Conservation (phyloP, 2,329 filamentous ascomycete species). For the Leptographium radiaticola region DNA sequence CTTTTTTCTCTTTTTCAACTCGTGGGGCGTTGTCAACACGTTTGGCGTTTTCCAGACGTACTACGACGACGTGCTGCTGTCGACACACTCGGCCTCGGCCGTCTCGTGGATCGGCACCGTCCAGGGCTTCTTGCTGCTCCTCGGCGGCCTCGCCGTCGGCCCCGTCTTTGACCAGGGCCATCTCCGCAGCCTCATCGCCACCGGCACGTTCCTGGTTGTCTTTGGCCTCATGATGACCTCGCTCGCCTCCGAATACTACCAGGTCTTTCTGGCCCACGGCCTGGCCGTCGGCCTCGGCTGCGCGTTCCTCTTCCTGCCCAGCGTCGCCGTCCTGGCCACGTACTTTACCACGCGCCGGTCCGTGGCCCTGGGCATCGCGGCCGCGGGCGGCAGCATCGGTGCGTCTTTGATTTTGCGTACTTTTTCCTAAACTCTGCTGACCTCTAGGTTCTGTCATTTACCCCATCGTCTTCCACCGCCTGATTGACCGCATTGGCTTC, state of each 20-base stretch:
- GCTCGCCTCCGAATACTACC: conserved; percentile 30
- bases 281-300: conserved; percentile 24
- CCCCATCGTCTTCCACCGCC: conserved; percentile 13
- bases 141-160: conserved; percentile 28
- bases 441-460: conserved; percentile 13
- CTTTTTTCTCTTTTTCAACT: conserved; percentile 42
- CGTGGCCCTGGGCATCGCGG: conserved; percentile 15
- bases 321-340: conserved; percentile 23
- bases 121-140: conserved; percentile 30
- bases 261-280: conserved; percentile 25
- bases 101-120: conserved; percentile 34
- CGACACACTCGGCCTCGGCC: conserved; percentile 15
- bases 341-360: conserved; percentile 15
- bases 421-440: too few species aligned
- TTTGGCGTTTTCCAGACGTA: conserved; percentile 45
- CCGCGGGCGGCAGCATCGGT: conserved; percentile 12
- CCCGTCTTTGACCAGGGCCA: conserved; percentile 34
- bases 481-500: conserved; percentile 12
- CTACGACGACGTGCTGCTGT: conserved; percentile 26
- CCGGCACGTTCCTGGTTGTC: conserved; percentile 22
- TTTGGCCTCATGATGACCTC: conserved; percentile 31
- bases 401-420: too few species aligned
- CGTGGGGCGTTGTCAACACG: conserved; percentile 30
- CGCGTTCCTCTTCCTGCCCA: conserved; percentile 22
- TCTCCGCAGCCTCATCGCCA: conserved; percentile 22